Evolutionary conservation across 2,329 filamentous ascomycete species (phyloP), one percentile per base, ranked within the genome.

Genomic region (Penicillium sp.): DNA sequence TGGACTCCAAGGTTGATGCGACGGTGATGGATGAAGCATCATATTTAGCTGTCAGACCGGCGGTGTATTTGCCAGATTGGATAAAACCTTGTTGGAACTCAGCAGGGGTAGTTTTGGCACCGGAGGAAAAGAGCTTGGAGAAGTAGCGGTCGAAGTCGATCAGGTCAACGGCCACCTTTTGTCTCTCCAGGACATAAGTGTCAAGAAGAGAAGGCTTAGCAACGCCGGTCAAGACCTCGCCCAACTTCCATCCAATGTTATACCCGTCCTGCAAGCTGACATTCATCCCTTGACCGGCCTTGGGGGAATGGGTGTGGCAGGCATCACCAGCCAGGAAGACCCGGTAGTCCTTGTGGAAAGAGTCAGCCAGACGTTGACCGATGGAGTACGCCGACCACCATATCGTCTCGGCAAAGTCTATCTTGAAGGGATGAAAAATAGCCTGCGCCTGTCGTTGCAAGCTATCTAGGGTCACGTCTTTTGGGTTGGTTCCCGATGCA

Each of bases 361-460:
- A 76, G 54, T 80, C 80, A 1, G 85, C 86, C 18, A 89, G 77
- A 14, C 86, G 79, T 69, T 87, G 84, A 9, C 83, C 81, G 47
- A 87, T 82, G 55, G 82, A 77, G 62, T 87, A 88, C 35, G 82
- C 80, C 37, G 83, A 84, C 69, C 87, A 88, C 83, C 85, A 88
- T 3, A 66, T 59, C 2, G 79, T 81, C 44, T 77, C 74, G 0
- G 71, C 71, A 42, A 81, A 73, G 0, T 80, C 75, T 51, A 83
- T 69, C 0, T 57, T 50, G 46, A 81, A 83, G 0, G 80, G 80
- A 0, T 63, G 51, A 41, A 85, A 77, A 32, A 84, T 78, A 0
- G 64, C 66, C 28, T 69, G 66, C 0, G 80, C 79, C 0, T 74
- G 71, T 3, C 67, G 54, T 46, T 83, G 79, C 1, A 85, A 65